Percentiles rank a stretch among this genome's conserved stretches.
Evolutionary conservation across 352 stramenopile species (phyloP).

Genomic region (Globisporangium orthogonon): DNA sequence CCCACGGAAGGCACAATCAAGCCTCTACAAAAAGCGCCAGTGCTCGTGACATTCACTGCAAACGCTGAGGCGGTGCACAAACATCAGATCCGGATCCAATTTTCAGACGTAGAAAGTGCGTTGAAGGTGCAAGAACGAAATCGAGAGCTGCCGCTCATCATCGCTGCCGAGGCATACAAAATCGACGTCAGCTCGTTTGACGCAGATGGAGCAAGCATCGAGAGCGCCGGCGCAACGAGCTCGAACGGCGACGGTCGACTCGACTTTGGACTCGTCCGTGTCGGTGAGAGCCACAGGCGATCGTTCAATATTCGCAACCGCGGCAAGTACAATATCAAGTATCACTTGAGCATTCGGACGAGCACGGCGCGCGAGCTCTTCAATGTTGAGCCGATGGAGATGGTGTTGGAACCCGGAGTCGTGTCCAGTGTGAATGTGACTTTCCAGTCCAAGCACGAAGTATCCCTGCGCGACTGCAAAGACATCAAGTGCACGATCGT

Average conservation of each 20-base stretch:
- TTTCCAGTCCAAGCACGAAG: conserved; percentile 75
- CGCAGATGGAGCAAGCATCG: conserved; percentile 18
- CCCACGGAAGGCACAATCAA: conserved; percentile 72
- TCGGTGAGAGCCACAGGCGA: conserved; percentile 79
- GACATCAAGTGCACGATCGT: conserved; percentile 91
- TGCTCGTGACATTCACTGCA: conserved; percentile 73
- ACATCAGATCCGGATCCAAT: conserved; percentile 61
- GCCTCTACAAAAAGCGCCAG: conserved; percentile 46
- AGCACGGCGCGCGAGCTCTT: conserved; percentile 61
- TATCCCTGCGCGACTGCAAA: conserved; percentile 86
- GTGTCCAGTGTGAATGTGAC: conserved; percentile 62
- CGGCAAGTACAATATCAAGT: conserved; percentile 94
- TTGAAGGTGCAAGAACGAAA: conserved; percentile 33
- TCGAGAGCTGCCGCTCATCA: conserved; percentile 21
- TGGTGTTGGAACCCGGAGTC: conserved; percentile 70
- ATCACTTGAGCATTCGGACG: conserved; percentile 56
- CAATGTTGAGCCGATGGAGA: conserved; percentile 69
- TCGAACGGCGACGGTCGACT: conserved; percentile 54
- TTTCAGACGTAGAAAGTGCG: conserved; percentile 74
- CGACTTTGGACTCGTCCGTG: conserved; percentile 91
- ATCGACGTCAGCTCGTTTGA: conserved; percentile 88
- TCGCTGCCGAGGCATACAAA: conserved; percentile 88
- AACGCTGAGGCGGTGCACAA: conserved; percentile 62
- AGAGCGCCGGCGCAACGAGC: conserved; percentile 10
- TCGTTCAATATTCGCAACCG: conserved; percentile 87